These are phyloP conservation scores for Arctium minus DNA, from an alignment of 129 eudicot species.

Conservation along the genomic window DNA sequence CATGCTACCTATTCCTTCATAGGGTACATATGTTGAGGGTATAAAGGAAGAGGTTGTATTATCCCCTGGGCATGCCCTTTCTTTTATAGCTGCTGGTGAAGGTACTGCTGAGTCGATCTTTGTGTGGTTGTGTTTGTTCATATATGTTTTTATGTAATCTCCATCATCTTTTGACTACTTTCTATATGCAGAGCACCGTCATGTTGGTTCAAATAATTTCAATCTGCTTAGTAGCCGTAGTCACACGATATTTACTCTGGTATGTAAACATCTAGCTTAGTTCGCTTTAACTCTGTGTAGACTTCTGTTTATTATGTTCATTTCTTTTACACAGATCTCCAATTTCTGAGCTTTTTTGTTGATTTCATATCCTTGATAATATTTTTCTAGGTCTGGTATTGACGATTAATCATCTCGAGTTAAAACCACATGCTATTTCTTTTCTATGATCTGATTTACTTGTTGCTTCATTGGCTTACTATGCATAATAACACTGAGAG, in stretches of 20 bases:
- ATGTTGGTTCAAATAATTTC: slow-evolving; percentile 93
- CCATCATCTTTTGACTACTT: slow-evolving; percentile 9
- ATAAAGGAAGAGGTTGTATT: slow-evolving; percentile 97
- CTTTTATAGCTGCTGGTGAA: slow-evolving; percentile 98
- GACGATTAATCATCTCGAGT: background rate
- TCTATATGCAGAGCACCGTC: slow-evolving; percentile 84
- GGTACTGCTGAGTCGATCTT: slow-evolving; percentile 37
- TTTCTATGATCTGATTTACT: background rate
- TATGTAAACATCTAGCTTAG: slow-evolving; percentile 28
- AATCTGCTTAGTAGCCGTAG: slow-evolving; percentile 96
- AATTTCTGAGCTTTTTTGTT: background rate
- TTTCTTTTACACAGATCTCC: background rate
- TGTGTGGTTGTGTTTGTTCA: background rate
- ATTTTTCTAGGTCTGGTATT: background rate
- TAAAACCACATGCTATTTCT: background rate
- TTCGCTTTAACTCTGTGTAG: background rate
- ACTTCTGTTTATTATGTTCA: background rate
- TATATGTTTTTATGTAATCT: slow-evolving; percentile 2
- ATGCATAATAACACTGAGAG: background rate
- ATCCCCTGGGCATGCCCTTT: slow-evolving; percentile 98
- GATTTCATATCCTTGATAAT: background rate
- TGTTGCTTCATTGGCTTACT: background rate
- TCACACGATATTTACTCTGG: slow-evolving; percentile 98
- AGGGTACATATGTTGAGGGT: slow-evolving; percentile 99
- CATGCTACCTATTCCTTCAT: background rate